phyloP scores from a whole-genome alignment of 2,329 filamentous ascomycete genomes.

The Trichoderma citrinoviride region DNA sequence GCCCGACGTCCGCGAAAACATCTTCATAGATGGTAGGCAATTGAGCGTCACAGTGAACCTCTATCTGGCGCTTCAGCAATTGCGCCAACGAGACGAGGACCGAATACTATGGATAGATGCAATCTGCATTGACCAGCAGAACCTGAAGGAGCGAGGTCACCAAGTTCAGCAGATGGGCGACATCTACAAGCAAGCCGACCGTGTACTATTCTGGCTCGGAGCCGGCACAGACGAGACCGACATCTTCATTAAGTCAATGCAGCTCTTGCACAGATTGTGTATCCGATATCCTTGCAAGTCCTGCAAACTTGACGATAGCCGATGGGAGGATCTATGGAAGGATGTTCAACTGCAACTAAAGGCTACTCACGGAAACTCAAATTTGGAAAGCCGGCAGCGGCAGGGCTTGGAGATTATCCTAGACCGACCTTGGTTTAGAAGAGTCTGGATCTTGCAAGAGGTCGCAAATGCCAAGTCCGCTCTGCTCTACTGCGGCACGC shows the following conservation, averaged over 20 bases:
- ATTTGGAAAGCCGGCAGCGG: not conserved
- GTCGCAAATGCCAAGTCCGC: not conserved
- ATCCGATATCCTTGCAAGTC: not conserved
- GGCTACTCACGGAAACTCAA: not conserved
- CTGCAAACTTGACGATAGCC: not conserved
- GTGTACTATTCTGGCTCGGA: constrained; percentile 17
- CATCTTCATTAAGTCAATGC: constrained; percentile 10
- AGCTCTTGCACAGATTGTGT: not conserved
- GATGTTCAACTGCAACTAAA: not conserved
- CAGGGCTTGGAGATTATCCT: not conserved
- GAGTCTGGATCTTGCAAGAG: constrained; percentile 11
- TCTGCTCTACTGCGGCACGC: not conserved
- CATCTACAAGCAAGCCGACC: constrained; percentile 11
- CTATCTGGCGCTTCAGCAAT: constrained; percentile 1
- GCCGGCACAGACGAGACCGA: not conserved
- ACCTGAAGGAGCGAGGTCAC: constrained; percentile 8
- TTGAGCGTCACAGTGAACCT: constrained; percentile 10
- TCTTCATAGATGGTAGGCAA: not conserved
- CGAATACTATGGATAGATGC: not conserved
- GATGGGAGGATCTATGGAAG: not conserved
- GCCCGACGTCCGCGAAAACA: not conserved
- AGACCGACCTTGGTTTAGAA: constrained; percentile 5
- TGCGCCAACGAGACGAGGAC: not conserved
- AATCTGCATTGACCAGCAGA: constrained; percentile 11
- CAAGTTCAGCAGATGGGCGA: constrained; percentile 16